Base-by-base conservation (phyloP, 805 yeast genomes). In the Komagataella pastoris region DNA sequence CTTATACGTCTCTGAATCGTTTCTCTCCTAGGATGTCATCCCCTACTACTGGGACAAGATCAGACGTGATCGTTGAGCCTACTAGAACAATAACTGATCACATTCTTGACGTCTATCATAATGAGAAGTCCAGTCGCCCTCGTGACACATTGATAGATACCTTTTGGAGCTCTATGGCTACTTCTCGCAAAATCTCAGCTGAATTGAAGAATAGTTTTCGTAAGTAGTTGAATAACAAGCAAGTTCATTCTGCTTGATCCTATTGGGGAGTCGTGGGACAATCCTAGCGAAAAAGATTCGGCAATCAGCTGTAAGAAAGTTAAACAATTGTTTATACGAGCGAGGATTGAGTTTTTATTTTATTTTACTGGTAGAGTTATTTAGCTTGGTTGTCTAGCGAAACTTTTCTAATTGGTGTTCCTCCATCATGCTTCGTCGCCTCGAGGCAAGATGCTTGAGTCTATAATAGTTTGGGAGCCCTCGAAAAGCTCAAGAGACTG, bases 401-500 rank as follows among this genome's bases (percentile, higher is more conserved):
- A 5, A 3, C 36, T 24, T 30, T 8, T 30, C 40, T 7, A 4
- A 4, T 30, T 10, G 14, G 6, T 10, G 12, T 14, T 30, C 14
- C 40, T 30, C 40, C 14, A 30, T 30, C 8, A 30, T 14, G 14
- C 40, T 30, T 30, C 40, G 8, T 30, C 40, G 40, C 14, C 14
- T 4, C 14, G 7, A 30, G 40, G 40, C 12, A 30, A 14, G 8
- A 30, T 8, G n/a, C 40, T 30, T 8, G 40, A 30, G 12, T 30
- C 40, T 4, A 14, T 8, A 14, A 30, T 8, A 30, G 40, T 30
- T 30, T n/a, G 40, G 14, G 40, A 30, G 8, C 40, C 47, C 23
- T 53, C 55, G 21, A 55, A 47, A 7, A 23, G 36, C 21, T 43
- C 18, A 40, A 58, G 54, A 8, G 58, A 61, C 10, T 60, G 60